A percentile compares a stretch with the other conserved stretches of the same genome.
These are phyloP conservation scores for Choiromyces venosus DNA, from an alignment of 495 filamentous ascomycete species.

Conservation along the genomic window DNA sequence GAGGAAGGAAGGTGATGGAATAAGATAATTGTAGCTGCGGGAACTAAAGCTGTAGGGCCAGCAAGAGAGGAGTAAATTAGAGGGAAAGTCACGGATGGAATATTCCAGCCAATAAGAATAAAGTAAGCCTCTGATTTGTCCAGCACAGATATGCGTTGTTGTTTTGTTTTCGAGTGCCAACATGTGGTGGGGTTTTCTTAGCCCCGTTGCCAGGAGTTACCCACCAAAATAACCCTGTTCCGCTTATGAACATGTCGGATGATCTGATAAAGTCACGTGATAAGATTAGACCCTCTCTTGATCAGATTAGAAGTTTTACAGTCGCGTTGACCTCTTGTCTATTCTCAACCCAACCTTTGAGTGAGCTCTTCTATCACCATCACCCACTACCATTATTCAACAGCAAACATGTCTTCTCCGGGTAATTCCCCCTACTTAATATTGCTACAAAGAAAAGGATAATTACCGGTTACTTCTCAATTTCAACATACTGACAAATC, in stretches of 20 bases:
- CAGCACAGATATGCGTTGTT: constrained; percentile 29
- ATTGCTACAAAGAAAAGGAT: not conserved
- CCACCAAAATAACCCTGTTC: constrained; percentile 5
- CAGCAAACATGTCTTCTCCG: constrained; percentile 29
- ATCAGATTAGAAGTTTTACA: not conserved
- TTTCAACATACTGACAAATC: not conserved
- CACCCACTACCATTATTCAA: not conserved
- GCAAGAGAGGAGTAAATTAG: not conserved
- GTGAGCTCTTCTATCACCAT: not conserved
- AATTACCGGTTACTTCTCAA: not conserved
- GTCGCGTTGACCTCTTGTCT: not conserved
- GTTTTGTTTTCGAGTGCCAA: constrained; percentile 20
- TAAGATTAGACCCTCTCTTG: no score
- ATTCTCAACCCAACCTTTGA: not conserved
- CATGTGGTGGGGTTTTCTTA: not conserved
- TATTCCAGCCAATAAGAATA: not conserved
- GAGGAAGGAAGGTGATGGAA: not conserved
- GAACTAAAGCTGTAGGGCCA: not conserved
- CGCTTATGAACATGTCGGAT: not conserved
- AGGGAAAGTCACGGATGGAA: not conserved
- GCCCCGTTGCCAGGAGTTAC: constrained; percentile 30
- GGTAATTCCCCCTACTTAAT: constrained; percentile 8
- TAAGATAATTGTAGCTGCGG: not conserved
- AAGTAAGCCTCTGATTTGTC: constrained; percentile 30
- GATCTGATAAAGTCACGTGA: not conserved